These are phyloP conservation scores for Stagonosporopsis chrysanthemi DNA, from an alignment of 2,329 filamentous ascomycete species.

Conservation along the genomic window DNA sequence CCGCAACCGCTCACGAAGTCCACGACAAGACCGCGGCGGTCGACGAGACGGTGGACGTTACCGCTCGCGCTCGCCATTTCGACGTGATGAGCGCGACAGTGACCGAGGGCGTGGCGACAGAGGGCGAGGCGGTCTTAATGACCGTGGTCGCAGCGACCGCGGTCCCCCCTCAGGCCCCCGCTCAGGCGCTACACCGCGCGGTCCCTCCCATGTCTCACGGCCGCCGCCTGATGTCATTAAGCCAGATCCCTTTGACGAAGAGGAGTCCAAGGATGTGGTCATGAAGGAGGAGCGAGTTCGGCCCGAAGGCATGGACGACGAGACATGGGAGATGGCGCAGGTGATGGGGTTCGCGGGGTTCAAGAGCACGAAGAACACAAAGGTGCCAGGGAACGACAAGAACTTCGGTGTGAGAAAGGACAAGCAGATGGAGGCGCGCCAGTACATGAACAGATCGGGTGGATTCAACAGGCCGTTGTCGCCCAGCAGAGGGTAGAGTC, in stretches of 20 bases:
- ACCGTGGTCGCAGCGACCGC: slow-evolving; percentile 14
- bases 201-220: not conserved
- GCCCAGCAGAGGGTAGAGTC: slow-evolving; percentile 28
- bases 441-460: slow-evolving; percentile 92
- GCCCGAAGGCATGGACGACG: slow-evolving; percentile 60
- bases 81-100: slow-evolving; percentile 31
- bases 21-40: slow-evolving; percentile 40
- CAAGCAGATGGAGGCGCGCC: slow-evolving; percentile 92
- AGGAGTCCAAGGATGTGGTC: slow-evolving; percentile 34
- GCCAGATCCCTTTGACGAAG: slow-evolving; percentile 21
- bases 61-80: slow-evolving; percentile 39
- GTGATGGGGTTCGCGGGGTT: slow-evolving; percentile 93
- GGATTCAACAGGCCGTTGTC: slow-evolving; percentile 83
- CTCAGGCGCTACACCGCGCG: slow-evolving; percentile 23
- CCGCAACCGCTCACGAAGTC: slow-evolving; percentile 46
- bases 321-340: slow-evolving; percentile 78
- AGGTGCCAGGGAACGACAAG: slow-evolving; percentile 83
- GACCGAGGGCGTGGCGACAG: slow-evolving; percentile 25
- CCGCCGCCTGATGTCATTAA: not conserved
- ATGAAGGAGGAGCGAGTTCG: slow-evolving; percentile 40
- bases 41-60: slow-evolving; percentile 32
- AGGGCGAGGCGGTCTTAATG: slow-evolving; percentile 22
- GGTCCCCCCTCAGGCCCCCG: slow-evolving; percentile 40
- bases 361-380: slow-evolving; percentile 84
- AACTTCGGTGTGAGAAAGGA: slow-evolving; percentile 84